These are phyloP conservation scores for Leccinum incarnatum DNA, from an alignment of 768 basidiomycete species.

Conservation along the genomic window DNA sequence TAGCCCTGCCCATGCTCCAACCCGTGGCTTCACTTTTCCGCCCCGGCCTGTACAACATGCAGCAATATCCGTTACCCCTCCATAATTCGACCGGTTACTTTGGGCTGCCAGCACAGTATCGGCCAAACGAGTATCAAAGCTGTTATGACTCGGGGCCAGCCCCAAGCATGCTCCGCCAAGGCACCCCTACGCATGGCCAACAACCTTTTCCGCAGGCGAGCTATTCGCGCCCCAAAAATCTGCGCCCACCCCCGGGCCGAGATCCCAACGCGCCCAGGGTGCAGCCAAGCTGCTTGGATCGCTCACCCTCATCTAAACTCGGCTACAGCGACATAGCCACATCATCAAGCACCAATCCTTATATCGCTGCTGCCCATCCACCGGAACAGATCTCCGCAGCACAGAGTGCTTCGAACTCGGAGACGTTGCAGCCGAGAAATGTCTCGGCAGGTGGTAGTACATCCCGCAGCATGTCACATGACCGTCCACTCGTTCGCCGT, in stretches of 20 bases:
- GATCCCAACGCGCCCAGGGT: conserved; percentile 22
- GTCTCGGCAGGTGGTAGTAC: not conserved
- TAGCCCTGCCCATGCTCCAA: conserved; percentile 22
- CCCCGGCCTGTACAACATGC: conserved; percentile 24
- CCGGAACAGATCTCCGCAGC: conserved; percentile 4
- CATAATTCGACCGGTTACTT: conserved; percentile 36
- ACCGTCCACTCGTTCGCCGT: conserved; percentile 42
- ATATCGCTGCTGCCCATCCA: not conserved
- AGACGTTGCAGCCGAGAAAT: not conserved
- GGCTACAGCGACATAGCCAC: not conserved
- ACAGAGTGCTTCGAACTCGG: conserved; percentile 1
- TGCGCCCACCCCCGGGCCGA: conserved; percentile 4
- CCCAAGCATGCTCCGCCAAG: conserved; percentile 28
- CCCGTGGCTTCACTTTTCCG: conserved; percentile 19
- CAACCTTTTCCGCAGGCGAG: conserved; percentile 30
- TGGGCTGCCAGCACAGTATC: conserved; percentile 37
- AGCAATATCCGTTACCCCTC: conserved; percentile 13
- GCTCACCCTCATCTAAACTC: conserved; percentile 8
- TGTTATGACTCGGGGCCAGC: conserved; percentile 39
- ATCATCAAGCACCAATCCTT: not conserved
- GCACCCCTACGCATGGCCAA: conserved; percentile 30
- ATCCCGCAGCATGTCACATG: conserved; percentile 9
- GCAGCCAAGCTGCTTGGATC: conserved; percentile 14
- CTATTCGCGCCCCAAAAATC: conserved; percentile 27
- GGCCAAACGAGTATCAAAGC: conserved; percentile 45